Evolutionary conservation across 202 grass and related monocot species (phyloP).

Genomic region (Alloteropsis angusta): DNA sequence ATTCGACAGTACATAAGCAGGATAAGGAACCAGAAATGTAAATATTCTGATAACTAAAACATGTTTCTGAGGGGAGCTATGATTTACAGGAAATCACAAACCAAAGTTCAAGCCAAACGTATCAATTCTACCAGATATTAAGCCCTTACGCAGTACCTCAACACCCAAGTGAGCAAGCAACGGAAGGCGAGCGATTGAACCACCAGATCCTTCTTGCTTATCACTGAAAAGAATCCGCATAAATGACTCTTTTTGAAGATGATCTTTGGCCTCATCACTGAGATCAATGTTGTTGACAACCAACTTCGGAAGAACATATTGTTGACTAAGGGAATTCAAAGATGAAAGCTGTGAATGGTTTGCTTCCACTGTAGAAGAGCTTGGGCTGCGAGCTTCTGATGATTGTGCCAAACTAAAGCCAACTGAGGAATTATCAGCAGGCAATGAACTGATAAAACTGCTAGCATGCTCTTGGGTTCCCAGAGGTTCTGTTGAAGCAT

Average conservation of each 20-base stretch:
- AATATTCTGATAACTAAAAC: background rate
- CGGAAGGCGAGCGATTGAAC: constrained; percentile 50
- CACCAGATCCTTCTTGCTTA: constrained; percentile 58
- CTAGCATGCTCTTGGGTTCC: constrained; percentile 54
- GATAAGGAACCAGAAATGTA: background rate
- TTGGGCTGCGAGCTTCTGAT: constrained; percentile 44
- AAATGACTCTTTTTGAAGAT: constrained; percentile 76
- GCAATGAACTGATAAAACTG: constrained; percentile 47
- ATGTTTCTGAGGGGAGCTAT: background rate
- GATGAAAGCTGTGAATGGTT: constrained; percentile 37
- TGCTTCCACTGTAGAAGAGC: constrained; percentile 42
- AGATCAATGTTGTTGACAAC: constrained; percentile 63
- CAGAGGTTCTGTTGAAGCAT: constrained; percentile 50
- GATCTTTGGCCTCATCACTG: constrained; percentile 77
- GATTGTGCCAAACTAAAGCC: constrained; percentile 40
- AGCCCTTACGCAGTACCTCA: constrained; percentile 55
- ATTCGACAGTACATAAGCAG: background rate
- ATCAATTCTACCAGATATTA: constrained; percentile 12
- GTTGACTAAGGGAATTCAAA: constrained; percentile 30
- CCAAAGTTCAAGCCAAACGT: constrained; percentile 12
- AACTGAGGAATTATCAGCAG: constrained; percentile 34
- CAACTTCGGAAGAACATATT: constrained; percentile 81
- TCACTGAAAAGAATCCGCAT: constrained; percentile 66
- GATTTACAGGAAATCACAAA: background rate
- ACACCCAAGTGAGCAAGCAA: constrained; percentile 81